Base-by-base conservation (phyloP, 2,329 filamentous ascomycete species). In the Furcasterigmium furcatum region DNA sequence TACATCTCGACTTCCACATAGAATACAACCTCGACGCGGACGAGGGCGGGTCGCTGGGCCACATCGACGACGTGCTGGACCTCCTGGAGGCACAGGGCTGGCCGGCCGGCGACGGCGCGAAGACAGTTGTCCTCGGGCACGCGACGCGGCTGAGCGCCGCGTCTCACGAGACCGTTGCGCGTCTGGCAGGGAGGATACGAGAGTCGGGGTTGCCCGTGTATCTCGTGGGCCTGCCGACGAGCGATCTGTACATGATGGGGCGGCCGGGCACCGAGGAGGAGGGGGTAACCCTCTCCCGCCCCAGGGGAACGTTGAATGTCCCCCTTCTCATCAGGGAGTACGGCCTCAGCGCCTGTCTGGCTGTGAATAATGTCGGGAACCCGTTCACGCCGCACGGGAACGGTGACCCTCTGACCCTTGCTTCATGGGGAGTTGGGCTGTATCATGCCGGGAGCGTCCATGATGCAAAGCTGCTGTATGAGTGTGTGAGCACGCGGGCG, bases 321-420 rank as follows among this genome's bases (percentile, higher is more conserved):
- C 72, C 77, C 0, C 66, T 77, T 4, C 68, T 88, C 65, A 84
- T 88, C 48, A 68, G 73, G 32, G 66, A 77, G 19, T 73, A 81
- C 48, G 71, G 70, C 0, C 58, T 88, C 4, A 72, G 81, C 47
- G 81, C 74, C 18, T 80, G 80, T 13, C 72, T 88, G 5, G 77
- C 81, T 2, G 73, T 87, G 30, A 88, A 88, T 56, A 89, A 89
- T 55, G 78, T 89, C 13, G 85, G 85, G 16, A 89, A 89, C 57
- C 83, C 85, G 0, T 88, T 89, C 55, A 88, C 85, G 7, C 85
- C 85, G 0, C 79, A 84, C 56, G 85, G 85, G 0, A 80, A 70
- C 16, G 82, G 77, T 32, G 85, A 88, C 63, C 85, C 85, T 1
- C 58, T 89, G 41, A 70, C 70, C 34, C 65, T 87, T 36, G 83